Conservation (phyloP, 2,329 filamentous ascomycete species). For the Sclerotinia nivalis region DNA sequence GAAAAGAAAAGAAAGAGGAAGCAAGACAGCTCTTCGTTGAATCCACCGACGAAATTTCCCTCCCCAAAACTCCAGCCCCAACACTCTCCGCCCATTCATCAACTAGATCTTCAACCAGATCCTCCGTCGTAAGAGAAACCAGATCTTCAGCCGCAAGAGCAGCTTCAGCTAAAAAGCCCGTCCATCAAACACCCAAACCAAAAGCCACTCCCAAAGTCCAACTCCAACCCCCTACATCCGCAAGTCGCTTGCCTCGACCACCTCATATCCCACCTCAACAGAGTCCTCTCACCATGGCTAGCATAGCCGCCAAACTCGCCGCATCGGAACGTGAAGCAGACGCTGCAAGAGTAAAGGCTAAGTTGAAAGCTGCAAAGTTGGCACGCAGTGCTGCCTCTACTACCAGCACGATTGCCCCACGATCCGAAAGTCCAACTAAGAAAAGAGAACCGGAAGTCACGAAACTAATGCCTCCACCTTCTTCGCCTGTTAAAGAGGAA, state of each 20-base stretch:
- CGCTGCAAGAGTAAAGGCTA: conserved; percentile 62
- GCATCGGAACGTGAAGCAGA: conserved; percentile 65
- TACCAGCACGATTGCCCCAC: not conserved
- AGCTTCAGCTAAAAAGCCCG: conserved; percentile 23
- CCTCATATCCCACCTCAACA: conserved; percentile 46
- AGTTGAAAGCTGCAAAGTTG: conserved; percentile 56
- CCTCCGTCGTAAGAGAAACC: conserved; percentile 7
- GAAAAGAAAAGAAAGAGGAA: conserved; percentile 23
- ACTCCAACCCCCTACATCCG: conserved; percentile 23
- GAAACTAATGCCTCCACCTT: conserved; percentile 41
- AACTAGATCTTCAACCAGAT: conserved; percentile 10
- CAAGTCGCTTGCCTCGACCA: conserved; percentile 38
- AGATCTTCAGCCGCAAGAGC: conserved; percentile 17
- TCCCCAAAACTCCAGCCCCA: conserved; percentile 30
- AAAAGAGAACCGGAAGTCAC: conserved; percentile 25
- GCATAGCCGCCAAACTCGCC: conserved; percentile 63
- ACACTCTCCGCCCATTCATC: conserved; percentile 16
- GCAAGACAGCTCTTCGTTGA: conserved; percentile 18
- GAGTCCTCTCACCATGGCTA: conserved; percentile 60
- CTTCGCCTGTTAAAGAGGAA: conserved; percentile 33
- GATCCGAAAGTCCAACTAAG: conserved; percentile 16
- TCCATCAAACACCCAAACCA: conserved; percentile 22
- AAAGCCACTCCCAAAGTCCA: conserved; percentile 33
- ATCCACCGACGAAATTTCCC: conserved; percentile 32
- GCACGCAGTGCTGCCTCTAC: conserved; percentile 31